Conservation (phyloP, 805 yeast species). For the Lipomyces yamanashiensis region DNA sequence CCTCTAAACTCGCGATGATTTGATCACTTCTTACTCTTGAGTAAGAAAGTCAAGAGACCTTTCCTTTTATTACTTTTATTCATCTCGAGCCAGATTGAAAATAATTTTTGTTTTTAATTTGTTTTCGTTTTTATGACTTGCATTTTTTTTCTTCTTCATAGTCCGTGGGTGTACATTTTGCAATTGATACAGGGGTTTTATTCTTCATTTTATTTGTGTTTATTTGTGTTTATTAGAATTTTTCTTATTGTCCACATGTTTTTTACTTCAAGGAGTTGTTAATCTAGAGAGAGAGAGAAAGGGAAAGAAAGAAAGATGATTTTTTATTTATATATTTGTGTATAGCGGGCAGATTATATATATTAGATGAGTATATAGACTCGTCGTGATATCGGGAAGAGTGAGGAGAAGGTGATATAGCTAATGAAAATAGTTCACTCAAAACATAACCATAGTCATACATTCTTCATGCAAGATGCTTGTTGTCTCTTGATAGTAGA, state of each 20-base stretch:
- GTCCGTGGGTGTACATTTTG: constrained; percentile 1
- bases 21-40: background rate
- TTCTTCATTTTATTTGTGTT: constrained; percentile 1
- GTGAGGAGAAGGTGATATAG: background rate
- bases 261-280: background rate
- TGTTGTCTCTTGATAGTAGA: too few species aligned
- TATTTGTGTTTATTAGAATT: background rate
- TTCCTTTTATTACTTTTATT: background rate
- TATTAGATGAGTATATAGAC: too few species aligned
- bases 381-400: background rate
- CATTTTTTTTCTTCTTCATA: constrained; percentile 5
- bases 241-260: background rate
- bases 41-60: background rate
- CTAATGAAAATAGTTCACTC: background rate
- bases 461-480: too few species aligned
- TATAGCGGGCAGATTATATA: background rate
- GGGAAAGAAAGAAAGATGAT: background rate
- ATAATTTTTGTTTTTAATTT: background rate
- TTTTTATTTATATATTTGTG: too few species aligned
- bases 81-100: background rate
- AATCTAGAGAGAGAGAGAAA: background rate
- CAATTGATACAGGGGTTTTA: constrained; percentile 15
- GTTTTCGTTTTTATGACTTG: background rate
- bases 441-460: too few species aligned
- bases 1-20: background rate